These are phyloP conservation scores for Saccharomycopsis guyanensis DNA, from an alignment of 805 yeast genomes.

Conservation along the genomic window DNA sequence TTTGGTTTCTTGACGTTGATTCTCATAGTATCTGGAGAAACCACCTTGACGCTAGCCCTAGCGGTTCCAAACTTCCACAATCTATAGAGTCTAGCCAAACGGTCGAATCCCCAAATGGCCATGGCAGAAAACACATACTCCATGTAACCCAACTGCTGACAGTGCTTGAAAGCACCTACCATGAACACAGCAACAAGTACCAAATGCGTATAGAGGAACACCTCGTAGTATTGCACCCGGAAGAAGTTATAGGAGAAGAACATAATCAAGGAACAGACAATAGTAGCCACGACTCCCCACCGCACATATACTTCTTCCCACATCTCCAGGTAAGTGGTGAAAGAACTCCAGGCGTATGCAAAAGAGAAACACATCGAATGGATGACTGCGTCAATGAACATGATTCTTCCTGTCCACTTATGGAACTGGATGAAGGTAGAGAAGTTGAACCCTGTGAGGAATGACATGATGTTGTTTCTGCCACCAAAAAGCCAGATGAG, in stretches of 20 bases:
- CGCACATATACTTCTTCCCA: slow-evolving; percentile 34
- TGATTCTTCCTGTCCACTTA: slow-evolving; percentile 50
- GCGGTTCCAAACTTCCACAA: slow-evolving; percentile 27
- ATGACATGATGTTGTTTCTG: slow-evolving; percentile 59
- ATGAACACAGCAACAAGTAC: slow-evolving; percentile 45
- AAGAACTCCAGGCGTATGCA: not conserved
- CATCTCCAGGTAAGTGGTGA: not conserved
- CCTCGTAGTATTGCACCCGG: slow-evolving; percentile 51
- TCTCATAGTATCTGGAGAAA: slow-evolving; percentile 39
- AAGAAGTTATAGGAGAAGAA: slow-evolving; percentile 44
- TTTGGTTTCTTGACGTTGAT: slow-evolving; percentile 35
- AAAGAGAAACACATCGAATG: slow-evolving; percentile 14
- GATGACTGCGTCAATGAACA: slow-evolving; percentile 24
- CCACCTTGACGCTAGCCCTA: slow-evolving; percentile 22
- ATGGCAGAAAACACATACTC: slow-evolving; percentile 45
- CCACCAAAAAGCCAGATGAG: slow-evolving; percentile 56
- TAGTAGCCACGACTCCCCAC: slow-evolving; percentile 42
- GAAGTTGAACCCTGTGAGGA: slow-evolving; percentile 55
- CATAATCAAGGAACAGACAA: slow-evolving; percentile 35
- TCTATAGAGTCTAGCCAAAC: slow-evolving; percentile 48
- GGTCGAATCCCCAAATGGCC: slow-evolving; percentile 66
- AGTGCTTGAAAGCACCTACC: slow-evolving; percentile 52
- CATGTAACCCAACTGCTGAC: slow-evolving; percentile 41
- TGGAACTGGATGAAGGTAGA: slow-evolving; percentile 61
- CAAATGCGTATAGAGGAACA: slow-evolving; percentile 52